phyloP scores from a whole-genome alignment of 163 green algal genomes.

The Scenedesmus sp. region DNA sequence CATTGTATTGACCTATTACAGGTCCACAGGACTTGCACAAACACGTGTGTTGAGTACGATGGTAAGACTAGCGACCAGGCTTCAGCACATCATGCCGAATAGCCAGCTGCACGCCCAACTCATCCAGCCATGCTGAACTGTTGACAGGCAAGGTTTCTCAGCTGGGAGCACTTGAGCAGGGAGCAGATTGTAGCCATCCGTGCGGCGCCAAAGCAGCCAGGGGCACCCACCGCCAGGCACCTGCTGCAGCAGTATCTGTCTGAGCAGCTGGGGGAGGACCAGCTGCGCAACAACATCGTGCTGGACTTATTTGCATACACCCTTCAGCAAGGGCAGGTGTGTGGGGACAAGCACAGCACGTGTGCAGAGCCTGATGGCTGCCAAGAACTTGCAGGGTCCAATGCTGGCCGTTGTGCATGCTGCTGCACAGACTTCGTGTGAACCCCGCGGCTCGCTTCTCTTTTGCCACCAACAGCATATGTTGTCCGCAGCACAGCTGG shows the following conservation, averaged over 20 bases:
- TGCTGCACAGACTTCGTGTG: no score
- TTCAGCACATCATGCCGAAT: neutral
- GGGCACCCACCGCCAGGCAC: conserved; percentile 4
- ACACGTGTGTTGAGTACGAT: neutral
- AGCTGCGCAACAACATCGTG: conserved; percentile 12
- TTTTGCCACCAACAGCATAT: no score
- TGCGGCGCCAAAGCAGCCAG: neutral
- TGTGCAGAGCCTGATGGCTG: neutral
- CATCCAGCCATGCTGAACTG: neutral
- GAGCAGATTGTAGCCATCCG: conserved; percentile 14
- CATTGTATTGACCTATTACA: neutral
- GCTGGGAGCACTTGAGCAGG: conserved; percentile 32
- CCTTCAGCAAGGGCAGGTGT: conserved; percentile 34
- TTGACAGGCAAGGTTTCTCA: conserved; percentile 20
- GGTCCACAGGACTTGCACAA: neutral
- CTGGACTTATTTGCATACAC: conserved; percentile 42
- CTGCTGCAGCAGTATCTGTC: conserved; percentile 27
- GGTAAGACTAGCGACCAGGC: neutral
- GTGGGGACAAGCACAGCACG: neutral
- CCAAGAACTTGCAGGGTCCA: neutral
- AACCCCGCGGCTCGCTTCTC: neutral
- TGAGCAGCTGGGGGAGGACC: conserved; percentile 2
- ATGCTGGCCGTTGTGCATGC: no score
- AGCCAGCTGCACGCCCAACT: neutral
- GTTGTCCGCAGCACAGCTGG: no score